Conservation (phyloP, 768 basidiomycete genomes). For the Mycena metata region DNA sequence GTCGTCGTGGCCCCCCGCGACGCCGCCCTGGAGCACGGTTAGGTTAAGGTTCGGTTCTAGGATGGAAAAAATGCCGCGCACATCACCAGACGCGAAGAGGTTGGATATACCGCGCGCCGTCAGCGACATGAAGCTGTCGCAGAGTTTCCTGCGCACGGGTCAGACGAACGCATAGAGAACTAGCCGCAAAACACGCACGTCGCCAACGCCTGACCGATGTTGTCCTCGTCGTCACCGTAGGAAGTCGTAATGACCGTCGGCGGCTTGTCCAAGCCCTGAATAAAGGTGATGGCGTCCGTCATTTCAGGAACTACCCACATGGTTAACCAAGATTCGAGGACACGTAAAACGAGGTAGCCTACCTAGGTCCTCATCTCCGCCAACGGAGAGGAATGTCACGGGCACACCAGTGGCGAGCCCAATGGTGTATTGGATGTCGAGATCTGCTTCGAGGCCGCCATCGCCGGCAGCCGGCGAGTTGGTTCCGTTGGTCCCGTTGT, state of each 20-base stretch:
- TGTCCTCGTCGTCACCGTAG: too few species aligned
- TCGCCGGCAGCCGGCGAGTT: constrained; percentile 1
- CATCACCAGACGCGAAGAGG: constrained; percentile 36
- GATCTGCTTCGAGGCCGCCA: not conserved
- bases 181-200: constrained; percentile 40
- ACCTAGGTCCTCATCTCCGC: too few species aligned
- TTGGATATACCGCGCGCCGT: constrained; percentile 39
- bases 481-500: not conserved
- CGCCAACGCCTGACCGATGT: too few species aligned
- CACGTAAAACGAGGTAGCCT: too few species aligned
- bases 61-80: not conserved
- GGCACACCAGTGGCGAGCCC: constrained; percentile 18
- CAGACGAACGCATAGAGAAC: not conserved
- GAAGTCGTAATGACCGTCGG: too few species aligned
- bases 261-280: too few species aligned
- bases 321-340: too few species aligned
- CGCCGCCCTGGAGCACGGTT: constrained; percentile 11
- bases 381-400: not conserved
- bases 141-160: constrained; percentile 10
- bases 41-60: not conserved
- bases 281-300: too few species aligned
- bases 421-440: constrained; percentile 22
- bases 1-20: constrained; percentile 17
- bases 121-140: constrained; percentile 26
- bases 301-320: not conserved